Base-by-base conservation (phyloP, 208 protist species). In the Leishmania arabica region DNA sequence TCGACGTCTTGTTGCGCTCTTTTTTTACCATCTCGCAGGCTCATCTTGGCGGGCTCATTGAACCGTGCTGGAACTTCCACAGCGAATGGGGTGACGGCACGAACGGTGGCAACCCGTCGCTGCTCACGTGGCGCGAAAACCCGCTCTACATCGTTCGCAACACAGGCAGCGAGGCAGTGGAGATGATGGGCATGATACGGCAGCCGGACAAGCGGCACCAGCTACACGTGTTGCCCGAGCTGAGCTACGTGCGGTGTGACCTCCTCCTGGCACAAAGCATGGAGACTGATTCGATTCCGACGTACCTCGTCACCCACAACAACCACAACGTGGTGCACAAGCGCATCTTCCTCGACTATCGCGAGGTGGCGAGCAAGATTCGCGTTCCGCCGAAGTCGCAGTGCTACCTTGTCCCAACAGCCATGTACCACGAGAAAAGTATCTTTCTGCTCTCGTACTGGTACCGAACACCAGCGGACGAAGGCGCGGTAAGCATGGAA, bases 391-490 rank as follows among this genome's bases (percentile, higher is more conserved):
- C 88, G 42, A 54, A 86, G 27, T 96, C 91, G 1, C 79, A 93
- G 21, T 92, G 83, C 82, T 96, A 96, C 84, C 84, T 95, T 42
- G 91, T 96, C 17, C 90, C 91, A 2, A 93, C 90, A 34, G 90
- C 89, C 27, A 92, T 92, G 89, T 88, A 90, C 82, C 93, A 89
- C 79, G 91, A 93, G 40, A 89, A 86, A 78, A 86, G 88, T 47
- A 89, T 86, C 40, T 96, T 96, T 84, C 70, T 93, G 73, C 85
- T 96, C 17, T 95, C 91, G 34, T 96, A 93, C 83, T 95, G 91
- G 91, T 92, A 89, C 76, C 65, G 79, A 40, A 80, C 79, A 24
- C 68, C 84, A 19, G 81, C 47, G 21, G 91, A 93, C 77, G 83
- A 66, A 62, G 71, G 82, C n/a, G 51, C 66, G 8, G 73, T 93